These are phyloP conservation scores for Russula earlei DNA, from an alignment of 768 basidiomycete species.

Conservation along the genomic window DNA sequence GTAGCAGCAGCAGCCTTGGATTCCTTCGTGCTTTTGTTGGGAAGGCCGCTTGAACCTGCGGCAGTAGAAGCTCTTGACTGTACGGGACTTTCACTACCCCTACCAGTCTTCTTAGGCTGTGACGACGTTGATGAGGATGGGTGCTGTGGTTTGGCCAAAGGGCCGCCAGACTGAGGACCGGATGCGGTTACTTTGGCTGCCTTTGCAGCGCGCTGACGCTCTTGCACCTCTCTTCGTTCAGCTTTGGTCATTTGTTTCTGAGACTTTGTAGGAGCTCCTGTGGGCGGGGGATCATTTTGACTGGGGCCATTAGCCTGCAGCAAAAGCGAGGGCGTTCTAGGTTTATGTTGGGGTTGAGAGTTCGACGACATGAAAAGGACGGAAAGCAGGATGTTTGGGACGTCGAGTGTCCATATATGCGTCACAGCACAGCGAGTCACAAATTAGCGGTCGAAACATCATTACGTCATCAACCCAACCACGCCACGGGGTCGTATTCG, in stretches of 20 bases:
- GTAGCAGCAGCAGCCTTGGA: conserved; percentile 18
- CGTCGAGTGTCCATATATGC: no score
- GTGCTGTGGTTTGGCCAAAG: conserved; percentile 4
- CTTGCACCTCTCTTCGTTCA: conserved; percentile 22
- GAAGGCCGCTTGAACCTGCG: conserved; percentile 17
- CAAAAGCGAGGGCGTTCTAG: not conserved
- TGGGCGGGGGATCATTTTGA: not conserved
- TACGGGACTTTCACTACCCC: conserved; percentile 20
- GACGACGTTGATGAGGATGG: not conserved
- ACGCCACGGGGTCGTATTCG: no score
- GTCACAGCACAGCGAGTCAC: no score
- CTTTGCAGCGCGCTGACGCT: conserved; percentile 21
- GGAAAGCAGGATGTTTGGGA: not conserved
- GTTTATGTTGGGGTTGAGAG: not conserved
- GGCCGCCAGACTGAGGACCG: not conserved
- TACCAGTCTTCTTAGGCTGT: conserved; percentile 2
- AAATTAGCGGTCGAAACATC: no score
- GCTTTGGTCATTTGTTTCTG: conserved; percentile 30
- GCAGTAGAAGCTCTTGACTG: conserved; percentile 1
- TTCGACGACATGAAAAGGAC: not conserved
- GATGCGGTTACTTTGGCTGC: conserved; percentile 3
- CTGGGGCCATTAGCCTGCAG: conserved; percentile 1
- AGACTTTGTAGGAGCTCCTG: conserved; percentile 7
- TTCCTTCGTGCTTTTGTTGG: conserved; percentile 13
- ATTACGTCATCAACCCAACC: not conserved